These are phyloP conservation scores for Jackrogersella multiformis DNA, from an alignment of 495 filamentous ascomycete species.

Conservation along the genomic window DNA sequence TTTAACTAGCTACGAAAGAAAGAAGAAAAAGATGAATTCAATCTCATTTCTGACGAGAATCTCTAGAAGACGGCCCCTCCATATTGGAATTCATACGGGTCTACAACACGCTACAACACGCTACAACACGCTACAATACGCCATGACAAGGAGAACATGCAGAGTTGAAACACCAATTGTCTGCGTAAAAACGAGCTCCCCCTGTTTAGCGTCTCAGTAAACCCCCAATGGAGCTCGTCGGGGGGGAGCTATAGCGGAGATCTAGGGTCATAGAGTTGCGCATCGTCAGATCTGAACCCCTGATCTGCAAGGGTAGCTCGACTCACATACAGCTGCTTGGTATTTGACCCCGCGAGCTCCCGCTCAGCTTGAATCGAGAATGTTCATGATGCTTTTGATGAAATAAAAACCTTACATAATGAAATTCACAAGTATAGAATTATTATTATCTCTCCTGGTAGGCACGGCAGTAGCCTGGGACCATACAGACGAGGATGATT, in stretches of 20 bases:
- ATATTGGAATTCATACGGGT: too few species aligned
- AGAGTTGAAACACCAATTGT: slow-evolving; percentile 44
- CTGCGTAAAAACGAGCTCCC: slow-evolving; percentile 28
- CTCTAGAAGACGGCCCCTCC: neutral
- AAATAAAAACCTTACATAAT: slow-evolving; percentile 28
- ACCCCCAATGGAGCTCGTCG: slow-evolving; percentile 15
- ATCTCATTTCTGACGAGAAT: neutral
- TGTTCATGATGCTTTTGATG: neutral
- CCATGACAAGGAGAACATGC: slow-evolving; percentile 33
- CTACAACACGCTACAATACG: too few species aligned
- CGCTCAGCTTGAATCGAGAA: slow-evolving; percentile 8
- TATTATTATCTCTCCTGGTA: slow-evolving; percentile 29
- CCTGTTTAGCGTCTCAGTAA: slow-evolving; percentile 37
- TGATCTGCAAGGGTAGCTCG: slow-evolving; percentile 32
- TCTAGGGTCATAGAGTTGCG: slow-evolving; percentile 31
- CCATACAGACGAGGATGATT: slow-evolving; percentile 45
- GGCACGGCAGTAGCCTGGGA: slow-evolving; percentile 46
- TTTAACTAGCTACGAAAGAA: neutral
- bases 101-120: too few species aligned
- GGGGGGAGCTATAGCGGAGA: slow-evolving; percentile 34
- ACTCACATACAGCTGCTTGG: slow-evolving; percentile 10
- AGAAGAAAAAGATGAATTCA: neutral
- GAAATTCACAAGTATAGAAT: slow-evolving; percentile 26
- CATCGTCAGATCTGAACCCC: slow-evolving; percentile 40
- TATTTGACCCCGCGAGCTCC: slow-evolving; percentile 35